Percentiles rank a stretch among this genome's conserved stretches.
Evolutionary conservation across 1,139 yeast species (phyloP).

Genomic region (Yamadazyma triangularis): DNA sequence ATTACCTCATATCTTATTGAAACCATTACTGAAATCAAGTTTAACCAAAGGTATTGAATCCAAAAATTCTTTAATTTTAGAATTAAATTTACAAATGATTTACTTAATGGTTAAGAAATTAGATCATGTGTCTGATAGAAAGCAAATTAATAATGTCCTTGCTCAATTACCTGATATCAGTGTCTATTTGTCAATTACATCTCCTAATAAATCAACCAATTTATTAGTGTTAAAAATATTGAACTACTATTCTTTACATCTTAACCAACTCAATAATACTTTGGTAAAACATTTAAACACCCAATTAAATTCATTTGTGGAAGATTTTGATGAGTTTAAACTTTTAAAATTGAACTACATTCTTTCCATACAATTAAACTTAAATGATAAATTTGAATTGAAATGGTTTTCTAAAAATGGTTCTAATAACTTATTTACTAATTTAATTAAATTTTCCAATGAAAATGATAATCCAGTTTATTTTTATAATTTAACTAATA

Average conservation of each 20-base stretch:
- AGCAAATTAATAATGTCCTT: conserved; percentile 6
- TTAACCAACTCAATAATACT: not conserved
- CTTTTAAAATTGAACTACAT: conserved; percentile 10
- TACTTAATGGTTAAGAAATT: conserved; percentile 53
- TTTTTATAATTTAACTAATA: conserved; percentile 26
- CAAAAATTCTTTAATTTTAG: not conserved
- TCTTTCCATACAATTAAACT: conserved; percentile 32
- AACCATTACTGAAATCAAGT: conserved; percentile 56
- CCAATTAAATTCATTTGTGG: conserved; percentile 6
- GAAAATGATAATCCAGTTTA: conserved; percentile 5
- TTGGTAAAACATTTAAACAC: conserved; percentile 6
- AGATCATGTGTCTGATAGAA: conserved; percentile 20
- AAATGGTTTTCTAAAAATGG: conserved; percentile 10
- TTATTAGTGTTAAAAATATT: conserved; percentile 8
- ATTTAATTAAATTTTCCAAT: conserved; percentile 47
- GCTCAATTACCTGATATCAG: conserved; percentile 8
- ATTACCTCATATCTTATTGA: conserved; percentile 57
- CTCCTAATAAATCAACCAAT: conserved; percentile 3
- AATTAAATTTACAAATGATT: conserved; percentile 27
- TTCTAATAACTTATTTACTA: conserved; percentile 48
- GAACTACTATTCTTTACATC: conserved; percentile 4
- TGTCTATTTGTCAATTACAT: conserved; percentile 7
- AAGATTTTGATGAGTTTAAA: conserved; percentile 5
- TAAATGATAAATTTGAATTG: conserved; percentile 30
- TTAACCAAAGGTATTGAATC: conserved; percentile 56